phyloP scores from a whole-genome alignment of 2,329 filamentous ascomycete species.

The Trichoderma sp. region DNA sequence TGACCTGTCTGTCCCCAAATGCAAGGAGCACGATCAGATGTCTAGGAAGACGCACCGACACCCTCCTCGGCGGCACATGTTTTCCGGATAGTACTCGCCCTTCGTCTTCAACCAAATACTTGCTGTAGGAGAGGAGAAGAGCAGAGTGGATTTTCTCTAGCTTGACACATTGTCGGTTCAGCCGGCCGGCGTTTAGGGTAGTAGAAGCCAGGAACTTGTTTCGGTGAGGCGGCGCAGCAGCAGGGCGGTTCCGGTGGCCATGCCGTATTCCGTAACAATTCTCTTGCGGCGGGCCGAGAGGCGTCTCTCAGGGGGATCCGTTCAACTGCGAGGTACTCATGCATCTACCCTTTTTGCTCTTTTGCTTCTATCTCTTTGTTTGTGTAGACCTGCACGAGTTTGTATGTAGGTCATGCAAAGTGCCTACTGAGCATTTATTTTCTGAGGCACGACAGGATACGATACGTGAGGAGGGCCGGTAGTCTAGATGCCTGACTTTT shows the following conservation, averaged over 20 bases:
- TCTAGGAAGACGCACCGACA: constrained; percentile 3
- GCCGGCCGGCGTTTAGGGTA: neutral
- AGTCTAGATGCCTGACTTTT: neutral
- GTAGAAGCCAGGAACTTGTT: constrained; percentile 1
- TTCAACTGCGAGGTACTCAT: too few species aligned
- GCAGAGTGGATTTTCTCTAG: neutral
- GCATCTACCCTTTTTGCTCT: too few species aligned
- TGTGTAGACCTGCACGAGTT: neutral
- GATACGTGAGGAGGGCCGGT: neutral
- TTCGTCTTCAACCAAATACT: neutral
- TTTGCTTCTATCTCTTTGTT: neutral
- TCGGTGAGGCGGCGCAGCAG: constrained; percentile 20
- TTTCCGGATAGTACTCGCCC: neutral
- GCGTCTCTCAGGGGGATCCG: too few species aligned
- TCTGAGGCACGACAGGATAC: neutral
- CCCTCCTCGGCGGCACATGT: constrained; percentile 14
- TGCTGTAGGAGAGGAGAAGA: neutral
- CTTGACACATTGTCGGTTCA: neutral
- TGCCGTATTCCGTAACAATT: too few species aligned
- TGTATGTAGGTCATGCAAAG: too few species aligned
- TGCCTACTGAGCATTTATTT: too few species aligned
- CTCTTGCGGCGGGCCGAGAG: too few species aligned
- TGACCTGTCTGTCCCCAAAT: neutral
- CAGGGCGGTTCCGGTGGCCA: neutral
- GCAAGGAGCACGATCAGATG: constrained; percentile 10